Conservation (phyloP, 2,329 filamentous ascomycete genomes). For the Lachnellula occidentalis region DNA sequence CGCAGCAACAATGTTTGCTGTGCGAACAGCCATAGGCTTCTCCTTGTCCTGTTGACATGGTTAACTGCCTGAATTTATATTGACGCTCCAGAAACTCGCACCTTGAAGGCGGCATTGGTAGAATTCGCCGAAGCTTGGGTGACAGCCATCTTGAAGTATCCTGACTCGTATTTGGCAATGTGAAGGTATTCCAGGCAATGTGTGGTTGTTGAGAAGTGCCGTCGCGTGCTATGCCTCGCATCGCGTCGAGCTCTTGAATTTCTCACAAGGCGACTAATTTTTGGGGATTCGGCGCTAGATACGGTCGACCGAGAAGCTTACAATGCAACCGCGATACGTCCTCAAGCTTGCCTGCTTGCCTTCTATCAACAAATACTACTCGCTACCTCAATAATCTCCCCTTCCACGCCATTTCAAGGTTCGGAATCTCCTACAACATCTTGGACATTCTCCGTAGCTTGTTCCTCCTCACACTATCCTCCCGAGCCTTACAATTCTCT, state of each 20-base stretch:
- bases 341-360: conserved; percentile 22
- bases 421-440: background rate
- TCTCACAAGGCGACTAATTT: conserved; percentile 12
- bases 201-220: conserved; percentile 8
- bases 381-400: conserved; percentile 2
- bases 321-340: conserved; percentile 14
- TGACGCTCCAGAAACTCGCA: conserved; percentile 30
- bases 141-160: conserved; percentile 40
- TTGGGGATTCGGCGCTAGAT: conserved; percentile 13
- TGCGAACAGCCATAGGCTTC: conserved; percentile 96
- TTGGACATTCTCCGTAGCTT: background rate
- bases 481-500: background rate
- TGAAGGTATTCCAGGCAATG: background rate
- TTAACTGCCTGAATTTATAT: conserved; percentile 23
- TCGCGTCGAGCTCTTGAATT: background rate
- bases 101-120: conserved; percentile 63
- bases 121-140: conserved; percentile 34
- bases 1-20: conserved; percentile 93
- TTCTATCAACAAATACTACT: conserved; percentile 7
- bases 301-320: conserved; percentile 11
- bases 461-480: background rate
- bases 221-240: conserved; percentile 15
- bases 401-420: background rate
- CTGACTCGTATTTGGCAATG: background rate
- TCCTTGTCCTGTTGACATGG: conserved; percentile 66